phyloP scores from a whole-genome alignment of 345 rosid genomes.

The Adansonia digitata region DNA sequence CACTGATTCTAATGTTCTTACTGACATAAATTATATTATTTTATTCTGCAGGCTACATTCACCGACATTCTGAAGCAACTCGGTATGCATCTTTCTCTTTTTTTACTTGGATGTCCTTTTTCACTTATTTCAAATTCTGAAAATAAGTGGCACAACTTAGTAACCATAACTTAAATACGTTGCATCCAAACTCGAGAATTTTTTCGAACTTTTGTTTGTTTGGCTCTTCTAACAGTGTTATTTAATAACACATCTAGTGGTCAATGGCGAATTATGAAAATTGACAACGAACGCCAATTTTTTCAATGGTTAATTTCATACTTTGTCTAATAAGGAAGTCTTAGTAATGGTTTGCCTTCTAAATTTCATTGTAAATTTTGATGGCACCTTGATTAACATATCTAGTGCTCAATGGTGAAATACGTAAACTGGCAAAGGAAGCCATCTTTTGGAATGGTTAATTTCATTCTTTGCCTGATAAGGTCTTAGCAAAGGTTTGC shows the following conservation, averaged over 20 bases:
- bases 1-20: background rate
- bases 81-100: constrained; percentile 42
- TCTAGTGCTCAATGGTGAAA: background rate
- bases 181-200: background rate
- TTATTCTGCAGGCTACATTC: constrained; percentile 83
- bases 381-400: background rate
- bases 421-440: background rate
- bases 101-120: background rate
- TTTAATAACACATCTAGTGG: background rate
- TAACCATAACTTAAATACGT: background rate
- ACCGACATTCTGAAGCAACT: constrained; percentile 79
- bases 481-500: background rate
- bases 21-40: constrained; percentile 12
- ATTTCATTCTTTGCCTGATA: background rate
- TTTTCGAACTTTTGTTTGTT: background rate
- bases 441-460: background rate
- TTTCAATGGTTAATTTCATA: background rate
- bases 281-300: background rate
- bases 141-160: background rate
- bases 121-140: background rate
- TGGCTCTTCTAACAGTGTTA: background rate
- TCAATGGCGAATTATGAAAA: background rate
- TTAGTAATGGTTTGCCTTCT: background rate
- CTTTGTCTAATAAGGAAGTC: background rate
- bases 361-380: background rate